Evolutionary conservation across 2,329 filamentous ascomycete species (phyloP).

Genomic region (Aspergillus quadrilineatus): DNA sequence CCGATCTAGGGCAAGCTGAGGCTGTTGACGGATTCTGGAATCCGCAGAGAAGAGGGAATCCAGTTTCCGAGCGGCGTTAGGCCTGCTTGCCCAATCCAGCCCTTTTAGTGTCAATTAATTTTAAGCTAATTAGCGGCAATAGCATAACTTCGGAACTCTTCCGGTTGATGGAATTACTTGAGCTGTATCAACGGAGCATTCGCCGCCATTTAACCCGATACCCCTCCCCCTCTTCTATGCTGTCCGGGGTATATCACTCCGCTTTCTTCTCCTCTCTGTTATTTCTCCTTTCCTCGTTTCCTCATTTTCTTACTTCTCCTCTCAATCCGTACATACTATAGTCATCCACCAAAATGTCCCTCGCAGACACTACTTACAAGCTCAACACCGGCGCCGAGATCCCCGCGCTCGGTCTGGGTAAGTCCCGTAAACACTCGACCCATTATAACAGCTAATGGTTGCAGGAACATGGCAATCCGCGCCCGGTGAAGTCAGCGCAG

Average conservation of each 20-base stretch:
- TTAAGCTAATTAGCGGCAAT: background rate
- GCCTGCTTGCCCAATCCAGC: background rate
- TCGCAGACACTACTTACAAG: slow-evolving; percentile 55
- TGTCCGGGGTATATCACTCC: slow-evolving; percentile 3
- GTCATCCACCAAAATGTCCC: slow-evolving; percentile 4
- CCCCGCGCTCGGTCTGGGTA: slow-evolving; percentile 64
- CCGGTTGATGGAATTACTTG: slow-evolving; percentile 9
- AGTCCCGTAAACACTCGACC: background rate
- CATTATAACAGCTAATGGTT: background rate
- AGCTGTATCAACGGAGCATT: background rate
- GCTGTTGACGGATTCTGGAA: slow-evolving; percentile 30
- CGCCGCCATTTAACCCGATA: slow-evolving; percentile 8
- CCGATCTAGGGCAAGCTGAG: background rate
- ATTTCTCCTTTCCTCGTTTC: background rate
- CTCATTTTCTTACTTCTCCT: background rate
- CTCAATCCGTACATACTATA: background rate
- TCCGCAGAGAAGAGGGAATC: slow-evolving; percentile 28
- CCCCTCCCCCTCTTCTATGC: slow-evolving; percentile 1
- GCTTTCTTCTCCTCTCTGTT: background rate
- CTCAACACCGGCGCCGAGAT: slow-evolving; percentile 65
- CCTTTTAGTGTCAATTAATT: background rate
- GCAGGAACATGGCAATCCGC: slow-evolving; percentile 64
- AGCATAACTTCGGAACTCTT: background rate
- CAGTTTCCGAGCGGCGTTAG: slow-evolving; percentile 25
- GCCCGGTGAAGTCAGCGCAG: slow-evolving; percentile 58